Evolutionary conservation across 1,139 yeast genomes (phyloP), one percentile per base, ranked within the genome.

Genomic region (Yamadazyma epiphylla): DNA sequence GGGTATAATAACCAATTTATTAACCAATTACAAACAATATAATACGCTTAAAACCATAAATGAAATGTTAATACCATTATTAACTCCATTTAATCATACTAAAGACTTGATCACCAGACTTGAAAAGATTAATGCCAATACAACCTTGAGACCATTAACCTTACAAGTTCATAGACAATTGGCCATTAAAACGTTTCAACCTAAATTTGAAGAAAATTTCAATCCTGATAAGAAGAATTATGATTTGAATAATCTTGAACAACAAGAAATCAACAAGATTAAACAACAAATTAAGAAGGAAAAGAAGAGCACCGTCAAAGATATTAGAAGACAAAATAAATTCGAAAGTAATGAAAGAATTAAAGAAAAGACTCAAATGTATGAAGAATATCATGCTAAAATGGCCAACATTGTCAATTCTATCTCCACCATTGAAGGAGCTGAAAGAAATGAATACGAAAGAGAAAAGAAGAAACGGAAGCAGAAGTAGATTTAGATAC

Each of bases 211-310:
- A 60, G 97, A 87, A 51, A 87, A 88, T 65, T 94, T 82, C 74
- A 89, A 88, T 62, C 95, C 96, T 37, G 96, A 87, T 52, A 85
- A 81, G 76, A 87, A 85, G 60, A 84, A 95, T 10, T 85, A 88
- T 56, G 96, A 89, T 54, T 74, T 82, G 33, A 17, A 17, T 7
- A 84, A 89, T 54, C 70, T 79, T 43, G 80, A 82, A 38, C 75
- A 94, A 56, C 86, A 81, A 46, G 97, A 91, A 55, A 61, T 86
- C 45, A 71, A 71, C 55, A 91, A 91, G 70, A 74, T 91, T 64
- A 79, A 76, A 63, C 79, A 82, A 17, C 86, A 85, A 62, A 64
- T 87, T 57, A 91, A 91, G 77, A 85, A 89, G 60, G 98, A 91
- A 60, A 78, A 81, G 58, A 91, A 91, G 64, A 76, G 83, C 40